phyloP scores from a whole-genome alignment of 768 basidiomycete genomes.

The Melanogaster broomeanus region DNA sequence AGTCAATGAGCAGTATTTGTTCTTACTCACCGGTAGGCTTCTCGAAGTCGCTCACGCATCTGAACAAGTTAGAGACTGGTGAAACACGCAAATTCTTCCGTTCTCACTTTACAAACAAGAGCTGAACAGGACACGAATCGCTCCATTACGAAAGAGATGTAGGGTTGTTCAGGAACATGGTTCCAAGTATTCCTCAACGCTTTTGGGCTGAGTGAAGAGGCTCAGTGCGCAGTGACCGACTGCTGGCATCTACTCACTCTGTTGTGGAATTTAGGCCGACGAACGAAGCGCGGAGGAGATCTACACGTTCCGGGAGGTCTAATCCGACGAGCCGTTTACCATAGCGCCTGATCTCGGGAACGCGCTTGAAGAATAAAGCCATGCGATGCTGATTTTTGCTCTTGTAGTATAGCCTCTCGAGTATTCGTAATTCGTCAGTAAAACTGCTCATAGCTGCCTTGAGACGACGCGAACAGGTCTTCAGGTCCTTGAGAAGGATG shows the following conservation, averaged over 20 bases:
- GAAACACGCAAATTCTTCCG: background rate
- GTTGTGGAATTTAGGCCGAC: constrained; percentile 26
- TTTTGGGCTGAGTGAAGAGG: constrained; percentile 42
- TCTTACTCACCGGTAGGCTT: constrained; percentile 53
- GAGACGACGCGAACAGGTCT: constrained; percentile 52
- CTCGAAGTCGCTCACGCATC: constrained; percentile 47
- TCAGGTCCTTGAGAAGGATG: constrained; percentile 60
- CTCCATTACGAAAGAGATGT: constrained; percentile 35
- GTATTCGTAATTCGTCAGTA: constrained; percentile 42
- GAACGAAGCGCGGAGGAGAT: constrained; percentile 29
- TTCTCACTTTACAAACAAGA: constrained; percentile 51
- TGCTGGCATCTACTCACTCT: constrained; percentile 17
- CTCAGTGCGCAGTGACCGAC: background rate
- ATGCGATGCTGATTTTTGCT: constrained; percentile 61
- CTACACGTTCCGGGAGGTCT: constrained; percentile 19
- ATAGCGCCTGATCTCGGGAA: constrained; percentile 54
- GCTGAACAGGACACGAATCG: constrained; percentile 36
- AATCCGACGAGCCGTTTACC: constrained; percentile 9
- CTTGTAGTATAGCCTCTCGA: constrained; percentile 72
- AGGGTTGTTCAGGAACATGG: constrained; percentile 47
- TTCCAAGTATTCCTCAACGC: constrained; percentile 65
- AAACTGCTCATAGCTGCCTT: constrained; percentile 38
- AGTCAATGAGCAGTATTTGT: background rate
- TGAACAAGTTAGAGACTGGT: constrained; percentile 23
- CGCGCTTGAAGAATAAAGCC: constrained; percentile 58